These are phyloP conservation scores for Polytrichum formosum DNA, from an alignment of 225 moss, liverwort and hornwort genomes.

Conservation along the genomic window DNA sequence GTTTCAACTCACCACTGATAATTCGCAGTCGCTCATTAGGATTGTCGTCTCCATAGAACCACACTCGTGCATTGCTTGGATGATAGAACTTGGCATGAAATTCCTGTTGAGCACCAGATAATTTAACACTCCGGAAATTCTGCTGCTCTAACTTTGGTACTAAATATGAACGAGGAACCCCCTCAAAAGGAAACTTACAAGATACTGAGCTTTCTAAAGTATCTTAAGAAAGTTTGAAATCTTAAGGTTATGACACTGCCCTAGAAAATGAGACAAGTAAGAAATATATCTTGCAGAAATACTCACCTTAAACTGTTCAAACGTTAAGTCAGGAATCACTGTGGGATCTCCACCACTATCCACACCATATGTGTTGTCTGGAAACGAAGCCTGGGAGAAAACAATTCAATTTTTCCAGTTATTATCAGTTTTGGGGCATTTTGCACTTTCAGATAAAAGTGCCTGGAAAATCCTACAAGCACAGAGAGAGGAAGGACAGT, in stretches of 20 bases:
- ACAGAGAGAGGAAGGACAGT: no score
- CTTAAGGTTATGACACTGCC: no score
- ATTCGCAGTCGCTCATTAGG: slow-evolving; percentile 82
- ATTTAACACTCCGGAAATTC: no score
- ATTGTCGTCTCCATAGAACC: slow-evolving; percentile 98
- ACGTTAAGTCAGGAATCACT: slow-evolving; percentile 84
- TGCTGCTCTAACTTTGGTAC: neutral
- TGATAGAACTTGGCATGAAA: slow-evolving; percentile 95
- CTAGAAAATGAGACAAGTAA: neutral
- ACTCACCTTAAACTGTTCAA: slow-evolving; percentile 82
- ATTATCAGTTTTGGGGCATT: neutral
- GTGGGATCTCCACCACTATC: slow-evolving; percentile 98
- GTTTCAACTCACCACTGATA: slow-evolving; percentile 57
- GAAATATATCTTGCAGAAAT: neutral
- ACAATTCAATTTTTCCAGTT: neutral
- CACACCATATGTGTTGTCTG: slow-evolving; percentile 93
- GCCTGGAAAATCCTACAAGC: neutral
- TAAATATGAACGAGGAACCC: no score
- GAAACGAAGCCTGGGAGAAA: slow-evolving; percentile 73
- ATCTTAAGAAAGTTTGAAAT: no score
- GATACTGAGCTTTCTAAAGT: no score
- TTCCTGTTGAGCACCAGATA: slow-evolving; percentile 44
- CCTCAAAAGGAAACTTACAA: no score
- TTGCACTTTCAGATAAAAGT: neutral
- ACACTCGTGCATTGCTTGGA: slow-evolving; percentile 89